Conservation (phyloP, 108 stramenopile genomes). For the Ochromonas danica region DNA sequence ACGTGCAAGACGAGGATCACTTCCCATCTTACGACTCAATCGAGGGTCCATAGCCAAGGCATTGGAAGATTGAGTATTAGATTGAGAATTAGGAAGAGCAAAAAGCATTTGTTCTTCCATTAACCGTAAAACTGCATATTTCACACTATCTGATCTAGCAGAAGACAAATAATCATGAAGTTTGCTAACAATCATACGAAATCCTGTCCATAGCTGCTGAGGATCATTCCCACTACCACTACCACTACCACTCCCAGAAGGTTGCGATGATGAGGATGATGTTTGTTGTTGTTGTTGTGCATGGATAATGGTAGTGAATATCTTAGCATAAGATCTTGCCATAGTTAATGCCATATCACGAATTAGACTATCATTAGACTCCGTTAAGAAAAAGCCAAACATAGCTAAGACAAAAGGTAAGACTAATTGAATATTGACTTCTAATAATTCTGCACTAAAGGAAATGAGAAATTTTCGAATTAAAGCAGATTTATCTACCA, state of each 20-base stretch:
- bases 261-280: no score
- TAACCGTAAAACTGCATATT: not conserved
- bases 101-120: conserved; percentile 2
- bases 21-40: not conserved
- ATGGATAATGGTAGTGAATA: not conserved
- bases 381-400: not conserved
- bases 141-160: not conserved
- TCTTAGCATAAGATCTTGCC: not conserved
- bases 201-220: not conserved
- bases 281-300: not conserved
- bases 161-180: not conserved
- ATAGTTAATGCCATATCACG: not conserved
- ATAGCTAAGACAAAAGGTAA: not conserved
- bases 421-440: not conserved
- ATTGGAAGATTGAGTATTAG: no score
- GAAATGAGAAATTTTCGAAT: not conserved
- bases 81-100: not conserved
- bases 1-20: not conserved
- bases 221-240: no score
- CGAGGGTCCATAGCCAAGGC: not conserved
- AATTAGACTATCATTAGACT: not conserved
- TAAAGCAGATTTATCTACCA: not conserved
- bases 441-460: not conserved
- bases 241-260: no score
- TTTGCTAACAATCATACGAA: conserved; percentile 1